These are phyloP conservation scores for Polygonum aviculare DNA, from an alignment of 148 eudicot genomes.

Conservation along the genomic window DNA sequence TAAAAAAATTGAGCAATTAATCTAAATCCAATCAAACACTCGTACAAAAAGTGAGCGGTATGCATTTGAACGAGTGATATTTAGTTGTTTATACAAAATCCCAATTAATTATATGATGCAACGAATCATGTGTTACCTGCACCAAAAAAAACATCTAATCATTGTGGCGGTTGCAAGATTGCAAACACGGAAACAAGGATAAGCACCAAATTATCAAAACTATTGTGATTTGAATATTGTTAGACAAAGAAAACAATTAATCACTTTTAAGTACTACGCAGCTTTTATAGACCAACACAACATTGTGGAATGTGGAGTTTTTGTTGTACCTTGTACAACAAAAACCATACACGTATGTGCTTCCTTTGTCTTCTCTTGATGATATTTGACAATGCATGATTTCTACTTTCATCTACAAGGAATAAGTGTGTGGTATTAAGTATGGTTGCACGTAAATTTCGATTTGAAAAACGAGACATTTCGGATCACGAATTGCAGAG, in stretches of 20 bases:
- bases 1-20: neutral
- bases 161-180: neutral
- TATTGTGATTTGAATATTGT: neutral
- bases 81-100: neutral
- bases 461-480: neutral
- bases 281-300: too few relatives aligned
- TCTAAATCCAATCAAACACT: too few relatives aligned
- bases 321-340: neutral
- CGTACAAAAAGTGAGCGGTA: too few relatives aligned
- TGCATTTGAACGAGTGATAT: neutral
- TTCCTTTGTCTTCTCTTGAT: neutral
- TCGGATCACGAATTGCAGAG: neutral
- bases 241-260: neutral
- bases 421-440: neutral
- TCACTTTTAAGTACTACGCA: neutral
- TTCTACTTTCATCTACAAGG: neutral
- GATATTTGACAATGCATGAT: neutral
- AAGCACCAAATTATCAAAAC: neutral
- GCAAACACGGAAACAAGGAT: neutral
- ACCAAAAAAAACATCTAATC: neutral
- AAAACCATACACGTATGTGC: neutral
- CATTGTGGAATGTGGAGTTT: too few relatives aligned
- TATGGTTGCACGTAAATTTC: neutral
- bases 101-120: neutral
- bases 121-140: neutral